Percentiles rank a stretch among this genome's conserved stretches.
These are phyloP conservation scores for Vigna angularis DNA, from an alignment of 306 rosid species.

Conservation along the genomic window DNA sequence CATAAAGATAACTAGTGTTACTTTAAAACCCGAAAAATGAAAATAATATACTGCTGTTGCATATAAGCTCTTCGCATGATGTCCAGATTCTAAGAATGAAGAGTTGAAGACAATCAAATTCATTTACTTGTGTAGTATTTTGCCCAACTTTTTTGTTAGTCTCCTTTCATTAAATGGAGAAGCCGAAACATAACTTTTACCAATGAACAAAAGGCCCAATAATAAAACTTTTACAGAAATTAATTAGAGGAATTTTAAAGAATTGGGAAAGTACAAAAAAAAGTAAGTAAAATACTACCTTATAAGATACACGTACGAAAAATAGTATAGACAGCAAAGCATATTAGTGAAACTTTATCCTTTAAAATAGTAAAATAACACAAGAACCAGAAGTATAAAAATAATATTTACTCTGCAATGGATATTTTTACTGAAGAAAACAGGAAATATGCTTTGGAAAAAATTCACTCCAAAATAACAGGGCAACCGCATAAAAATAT, in stretches of 20 bases:
- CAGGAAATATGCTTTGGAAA: constrained; percentile 21
- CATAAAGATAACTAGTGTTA: background rate
- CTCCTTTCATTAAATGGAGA: background rate
- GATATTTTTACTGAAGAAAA: constrained; percentile 17
- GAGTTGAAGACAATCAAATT: constrained; percentile 15
- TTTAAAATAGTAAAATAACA: constrained; percentile 39
- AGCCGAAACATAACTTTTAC: background rate
- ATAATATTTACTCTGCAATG: background rate
- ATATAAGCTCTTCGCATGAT: constrained; percentile 25
- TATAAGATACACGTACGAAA: constrained; percentile 10
- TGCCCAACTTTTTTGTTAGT: background rate
- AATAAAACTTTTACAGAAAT: background rate
- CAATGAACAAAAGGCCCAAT: background rate
- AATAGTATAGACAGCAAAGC: background rate
- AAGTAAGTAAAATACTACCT: background rate
- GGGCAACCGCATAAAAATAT: constrained; percentile 6
- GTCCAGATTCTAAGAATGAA: background rate
- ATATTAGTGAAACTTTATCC: constrained; percentile 34
- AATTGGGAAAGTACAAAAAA: background rate
- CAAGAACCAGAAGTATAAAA: background rate
- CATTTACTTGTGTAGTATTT: background rate
- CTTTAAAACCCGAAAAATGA: constrained; percentile 1
- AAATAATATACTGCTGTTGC: background rate
- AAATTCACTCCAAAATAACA: constrained; percentile 26
- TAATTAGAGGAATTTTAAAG: background rate